phyloP scores from a whole-genome alignment of 192 early-diverging fungal species.

The Coemansia sp. region DNA sequence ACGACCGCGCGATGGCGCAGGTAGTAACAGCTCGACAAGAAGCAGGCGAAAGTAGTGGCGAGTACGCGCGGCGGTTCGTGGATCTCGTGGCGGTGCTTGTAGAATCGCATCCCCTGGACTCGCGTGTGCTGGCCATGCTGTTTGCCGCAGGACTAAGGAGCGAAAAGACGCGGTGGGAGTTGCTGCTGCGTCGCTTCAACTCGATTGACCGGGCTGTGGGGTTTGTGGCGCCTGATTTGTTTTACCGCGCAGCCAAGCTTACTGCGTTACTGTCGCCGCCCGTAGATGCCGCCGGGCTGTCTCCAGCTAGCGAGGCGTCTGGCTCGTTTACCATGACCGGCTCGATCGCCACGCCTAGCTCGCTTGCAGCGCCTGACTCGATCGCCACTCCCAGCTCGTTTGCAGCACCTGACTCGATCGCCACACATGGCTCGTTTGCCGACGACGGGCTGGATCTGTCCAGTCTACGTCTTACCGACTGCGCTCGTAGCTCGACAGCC shows the following conservation, averaged over 20 bases:
- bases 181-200: constrained; percentile 37
- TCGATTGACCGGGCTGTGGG: constrained; percentile 42
- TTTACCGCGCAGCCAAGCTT: constrained; percentile 44
- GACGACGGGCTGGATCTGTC: constrained; percentile 1
- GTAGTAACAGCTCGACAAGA: constrained; percentile 38
- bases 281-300: constrained; percentile 22
- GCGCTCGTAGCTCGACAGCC: constrained; percentile 26
- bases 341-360: no score
- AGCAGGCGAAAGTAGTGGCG: constrained; percentile 39
- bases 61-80: constrained; percentile 47
- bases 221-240: constrained; percentile 47
- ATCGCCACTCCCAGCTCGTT: not conserved
- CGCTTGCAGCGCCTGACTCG: not conserved
- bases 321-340: constrained; percentile 12
- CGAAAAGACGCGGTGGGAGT: constrained; percentile 36
- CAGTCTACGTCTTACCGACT: not conserved
- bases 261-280: constrained; percentile 39
- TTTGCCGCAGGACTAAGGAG: constrained; percentile 40
- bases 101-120: constrained; percentile 31
- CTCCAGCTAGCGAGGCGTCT: constrained; percentile 37
- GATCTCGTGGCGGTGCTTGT: constrained; percentile 24
- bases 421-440: constrained; percentile 1
- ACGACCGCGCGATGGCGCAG: constrained; percentile 36
- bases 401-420: constrained; percentile 5
- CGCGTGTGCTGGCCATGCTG: constrained; percentile 26